Percentiles rank a stretch among this genome's conserved stretches.
phyloP scores from a whole-genome alignment of 129 eudicot species.

The Rutidosis leptorrhynchoides region DNA sequence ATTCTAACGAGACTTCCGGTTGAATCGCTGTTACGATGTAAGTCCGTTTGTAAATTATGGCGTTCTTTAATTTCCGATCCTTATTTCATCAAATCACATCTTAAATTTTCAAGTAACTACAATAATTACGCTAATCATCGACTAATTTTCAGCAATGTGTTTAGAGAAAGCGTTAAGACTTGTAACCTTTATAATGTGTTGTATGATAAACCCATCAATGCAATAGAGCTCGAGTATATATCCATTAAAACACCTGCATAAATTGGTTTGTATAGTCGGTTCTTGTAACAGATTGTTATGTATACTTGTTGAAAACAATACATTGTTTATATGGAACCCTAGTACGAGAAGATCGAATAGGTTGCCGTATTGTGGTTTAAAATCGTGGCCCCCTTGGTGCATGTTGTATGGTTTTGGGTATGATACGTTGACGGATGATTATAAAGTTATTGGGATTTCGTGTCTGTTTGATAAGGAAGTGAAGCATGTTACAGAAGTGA shows the following conservation, averaged over 20 bases:
- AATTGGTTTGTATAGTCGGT: constrained; percentile 38
- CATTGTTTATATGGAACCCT: constrained; percentile 61
- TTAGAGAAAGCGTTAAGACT: constrained; percentile 8
- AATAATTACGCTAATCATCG: constrained; percentile 15
- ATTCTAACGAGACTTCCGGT: no score
- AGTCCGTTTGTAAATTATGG: no score
- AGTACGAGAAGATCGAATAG: constrained; percentile 29
- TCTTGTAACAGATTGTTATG: constrained; percentile 57
- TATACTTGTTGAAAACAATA: constrained; percentile 35
- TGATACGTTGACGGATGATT: constrained; percentile 43
- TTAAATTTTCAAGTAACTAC: constrained; percentile 13
- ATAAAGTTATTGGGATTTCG: constrained; percentile 51
- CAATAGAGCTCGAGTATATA: constrained; percentile 28
- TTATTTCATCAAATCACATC: constrained; percentile 40
- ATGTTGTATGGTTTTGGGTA: constrained; percentile 53
- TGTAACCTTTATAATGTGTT: constrained; percentile 30
- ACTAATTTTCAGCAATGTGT: constrained; percentile 25
- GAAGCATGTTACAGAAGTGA: constrained; percentile 33
- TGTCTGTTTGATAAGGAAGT: constrained; percentile 18
- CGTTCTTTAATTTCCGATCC: constrained; percentile 43
- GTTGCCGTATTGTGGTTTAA: constrained; percentile 27
- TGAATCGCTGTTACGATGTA: no score
- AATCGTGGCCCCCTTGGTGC: constrained; percentile 22
- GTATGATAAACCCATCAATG: constrained; percentile 5
- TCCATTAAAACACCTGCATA: constrained; percentile 38